Evolutionary conservation across 208 protist genomes (phyloP), one percentile per base, ranked within the genome.

Genomic region (Phytomonas francai): DNA sequence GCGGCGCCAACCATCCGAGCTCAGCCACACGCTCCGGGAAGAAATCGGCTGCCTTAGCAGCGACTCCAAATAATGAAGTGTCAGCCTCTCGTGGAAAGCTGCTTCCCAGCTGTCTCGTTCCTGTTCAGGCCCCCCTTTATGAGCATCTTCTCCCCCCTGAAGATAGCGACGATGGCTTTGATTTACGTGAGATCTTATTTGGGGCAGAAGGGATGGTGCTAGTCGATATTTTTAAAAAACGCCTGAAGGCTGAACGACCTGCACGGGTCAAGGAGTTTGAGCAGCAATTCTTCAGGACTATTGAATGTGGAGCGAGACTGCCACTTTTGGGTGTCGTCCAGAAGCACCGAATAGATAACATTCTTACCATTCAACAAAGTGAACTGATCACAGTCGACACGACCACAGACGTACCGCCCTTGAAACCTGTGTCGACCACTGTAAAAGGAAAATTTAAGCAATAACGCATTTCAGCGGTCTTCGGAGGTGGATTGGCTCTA

Each of bases 351-450:
- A 65, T 67, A 59, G 70, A 79, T 12, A 84, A 89, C 56, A 30
- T 92, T 31, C 42, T 51, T 16, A 59, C 39, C 22, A 84, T 94
- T 42, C 89, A 94, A 71, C 63, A 11, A 27, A 72, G 68, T 5
- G 63, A 72, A 32, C 73, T 79, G 45, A 83, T 94, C 60, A 68
- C 79, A 6, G 82, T 92, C 11, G 84, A 94, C 66, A 63, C 65
- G 12, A 74, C 70, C 51, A 72, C 79, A 0, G 88, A 94, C 14
- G 39, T 74, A 30, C 28, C 77, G 25, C 42, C 76, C 16, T 74
- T 65, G n/a, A 85, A 84, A 36, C 74, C 76, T 2, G 60, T 66
- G 3, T 59, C 57, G 8, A 42, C 51, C 14, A 64, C 49, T 4
- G 72, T 70, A 54, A 69, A 69, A 64, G 71, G 30, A 71, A n/a